phyloP scores from a whole-genome alignment of 495 filamentous ascomycete species.

The Aspergillus olivimuriae region DNA sequence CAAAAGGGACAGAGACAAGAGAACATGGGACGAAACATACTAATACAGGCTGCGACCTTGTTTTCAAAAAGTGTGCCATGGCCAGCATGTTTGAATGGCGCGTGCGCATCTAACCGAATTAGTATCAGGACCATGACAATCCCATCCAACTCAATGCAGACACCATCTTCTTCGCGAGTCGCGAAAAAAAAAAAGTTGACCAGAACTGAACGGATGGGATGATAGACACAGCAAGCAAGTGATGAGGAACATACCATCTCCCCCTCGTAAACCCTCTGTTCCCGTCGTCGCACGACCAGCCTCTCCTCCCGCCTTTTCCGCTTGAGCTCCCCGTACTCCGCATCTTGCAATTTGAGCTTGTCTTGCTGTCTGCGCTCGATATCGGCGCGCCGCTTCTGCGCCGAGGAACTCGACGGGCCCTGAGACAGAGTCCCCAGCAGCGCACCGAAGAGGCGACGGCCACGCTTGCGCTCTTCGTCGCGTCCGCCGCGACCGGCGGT shows the following conservation, averaged over 20 bases:
- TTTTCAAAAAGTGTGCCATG: conserved; percentile 69
- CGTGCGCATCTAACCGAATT: conserved; percentile 82
- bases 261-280: conserved; percentile 74
- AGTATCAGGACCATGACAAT: too few relatives aligned
- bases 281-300: conserved; percentile 50
- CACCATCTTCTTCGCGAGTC: too few relatives aligned
- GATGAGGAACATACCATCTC: conserved; percentile 61
- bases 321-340: conserved; percentile 62
- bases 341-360: conserved; percentile 67
- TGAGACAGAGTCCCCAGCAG: conserved; percentile 84
- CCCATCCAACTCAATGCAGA: too few relatives aligned
- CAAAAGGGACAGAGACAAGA: neutral
- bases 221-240: too few relatives aligned
- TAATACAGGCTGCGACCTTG: conserved; percentile 65
- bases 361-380: conserved; percentile 87
- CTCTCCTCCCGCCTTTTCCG: conserved; percentile 58
- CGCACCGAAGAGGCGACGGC: conserved; percentile 83
- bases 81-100: conserved; percentile 67
- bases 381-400: conserved; percentile 75
- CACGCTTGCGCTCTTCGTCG: conserved; percentile 78
- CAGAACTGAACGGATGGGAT: too few relatives aligned
- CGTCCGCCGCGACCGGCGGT: conserved; percentile 28
- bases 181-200: too few relatives aligned
- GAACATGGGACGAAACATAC: conserved; percentile 51
- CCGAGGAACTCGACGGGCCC: conserved; percentile 54